phyloP scores from a whole-genome alignment of 768 basidiomycete genomes.

The Tubosaeta sp. region DNA sequence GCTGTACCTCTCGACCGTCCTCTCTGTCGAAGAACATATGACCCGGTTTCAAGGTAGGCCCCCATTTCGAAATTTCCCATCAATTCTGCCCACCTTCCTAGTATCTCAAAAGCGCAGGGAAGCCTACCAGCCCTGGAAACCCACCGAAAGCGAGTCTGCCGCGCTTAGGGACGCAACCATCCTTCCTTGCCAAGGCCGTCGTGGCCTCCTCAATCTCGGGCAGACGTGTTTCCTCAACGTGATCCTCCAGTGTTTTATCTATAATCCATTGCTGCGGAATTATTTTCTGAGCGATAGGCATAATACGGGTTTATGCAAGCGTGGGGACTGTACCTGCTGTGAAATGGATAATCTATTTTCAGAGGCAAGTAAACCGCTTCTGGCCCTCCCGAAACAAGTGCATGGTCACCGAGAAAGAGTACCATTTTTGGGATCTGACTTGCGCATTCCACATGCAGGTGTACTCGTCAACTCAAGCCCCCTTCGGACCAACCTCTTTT shows the following conservation, averaged over 20 bases:
- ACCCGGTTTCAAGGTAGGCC: constrained; percentile 47
- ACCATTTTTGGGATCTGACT: neutral
- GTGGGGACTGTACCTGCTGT: constrained; percentile 78
- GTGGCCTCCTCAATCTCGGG: constrained; percentile 83
- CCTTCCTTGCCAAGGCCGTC: constrained; percentile 81
- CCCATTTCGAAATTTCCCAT: neutral
- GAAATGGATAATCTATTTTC: constrained; percentile 88
- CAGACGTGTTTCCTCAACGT: constrained; percentile 95
- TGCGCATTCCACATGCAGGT: constrained; percentile 33
- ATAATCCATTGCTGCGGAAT: constrained; percentile 85
- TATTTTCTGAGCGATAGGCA: constrained; percentile 92
- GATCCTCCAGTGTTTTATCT: constrained; percentile 82
- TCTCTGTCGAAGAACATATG: constrained; percentile 57
- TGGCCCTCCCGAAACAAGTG: neutral
- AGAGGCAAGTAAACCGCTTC: constrained; percentile 43
- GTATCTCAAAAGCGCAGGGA: constrained; percentile 42
- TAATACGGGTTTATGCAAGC: constrained; percentile 65
- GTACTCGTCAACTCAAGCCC: constrained; percentile 51
- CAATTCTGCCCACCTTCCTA: constrained; percentile 4
- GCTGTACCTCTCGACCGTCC: constrained; percentile 38
- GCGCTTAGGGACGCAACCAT: constrained; percentile 47
- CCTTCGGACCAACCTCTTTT: constrained; percentile 80
- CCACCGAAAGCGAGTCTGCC: constrained; percentile 36
- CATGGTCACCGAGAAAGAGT: neutral
- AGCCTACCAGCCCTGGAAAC: constrained; percentile 48